A percentile compares a stretch with the other conserved stretches of the same genome.
Conservation (phyloP, 768 basidiomycete genomes). For the Auriscalpium vulgare region DNA sequence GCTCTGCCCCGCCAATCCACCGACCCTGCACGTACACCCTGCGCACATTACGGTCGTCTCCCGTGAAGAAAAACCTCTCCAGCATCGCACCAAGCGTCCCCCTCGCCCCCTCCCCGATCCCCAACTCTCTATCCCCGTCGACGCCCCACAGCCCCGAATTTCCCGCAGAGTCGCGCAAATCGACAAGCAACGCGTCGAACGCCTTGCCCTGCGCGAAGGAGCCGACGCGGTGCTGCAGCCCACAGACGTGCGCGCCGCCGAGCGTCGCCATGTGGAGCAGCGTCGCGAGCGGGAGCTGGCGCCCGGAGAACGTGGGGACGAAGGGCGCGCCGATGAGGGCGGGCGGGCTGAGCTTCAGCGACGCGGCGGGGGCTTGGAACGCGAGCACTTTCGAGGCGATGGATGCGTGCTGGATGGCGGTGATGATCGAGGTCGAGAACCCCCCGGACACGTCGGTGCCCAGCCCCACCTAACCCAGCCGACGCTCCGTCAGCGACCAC, state of each 20-base stretch:
- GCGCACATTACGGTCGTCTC: conserved; percentile 78
- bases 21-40: conserved; percentile 80
- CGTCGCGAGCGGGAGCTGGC: conserved; percentile 65
- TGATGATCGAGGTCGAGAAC: conserved; percentile 73
- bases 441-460: conserved; percentile 93
- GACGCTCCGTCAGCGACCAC: not conserved
- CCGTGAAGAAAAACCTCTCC: conserved; percentile 81
- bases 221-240: conserved; percentile 59
- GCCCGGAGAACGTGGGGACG: conserved; percentile 34
- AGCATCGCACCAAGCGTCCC: conserved; percentile 47
- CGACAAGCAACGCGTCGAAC: conserved; percentile 84
- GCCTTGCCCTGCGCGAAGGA: conserved; percentile 75
- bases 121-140: conserved; percentile 25
- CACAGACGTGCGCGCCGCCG: conserved; percentile 84
- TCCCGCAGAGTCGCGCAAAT: conserved; percentile 40
- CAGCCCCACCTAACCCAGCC: conserved; percentile 67
- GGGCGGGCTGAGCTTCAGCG: no score
- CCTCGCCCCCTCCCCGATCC: conserved; percentile 16
- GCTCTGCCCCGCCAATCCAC: conserved; percentile 61
- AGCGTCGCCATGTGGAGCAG: conserved; percentile 86
- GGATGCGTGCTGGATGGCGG: conserved; percentile 65
- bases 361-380: conserved; percentile 30
- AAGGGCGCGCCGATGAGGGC: not conserved
- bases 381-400: conserved; percentile 73
- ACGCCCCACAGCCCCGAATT: conserved; percentile 53